A percentile compares a stretch with the other conserved stretches of the same genome.
Conservation (phyloP, 306 rosid species). For the Fragaria iinumae region DNA sequence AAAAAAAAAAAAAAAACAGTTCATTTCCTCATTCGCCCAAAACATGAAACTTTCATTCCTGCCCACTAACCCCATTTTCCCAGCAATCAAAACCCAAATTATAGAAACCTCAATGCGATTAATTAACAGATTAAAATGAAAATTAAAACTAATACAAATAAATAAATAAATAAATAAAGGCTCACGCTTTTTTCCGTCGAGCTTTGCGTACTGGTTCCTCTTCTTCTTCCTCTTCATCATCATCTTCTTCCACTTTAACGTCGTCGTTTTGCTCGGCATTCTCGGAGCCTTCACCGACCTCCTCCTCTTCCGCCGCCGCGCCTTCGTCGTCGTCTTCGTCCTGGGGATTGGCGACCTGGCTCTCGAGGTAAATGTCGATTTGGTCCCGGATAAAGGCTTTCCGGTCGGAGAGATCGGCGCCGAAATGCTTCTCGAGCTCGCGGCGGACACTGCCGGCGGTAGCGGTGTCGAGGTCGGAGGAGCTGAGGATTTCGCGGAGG, state of each 20-base stretch:
- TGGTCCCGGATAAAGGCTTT: conserved; percentile 36
- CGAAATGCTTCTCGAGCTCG: conserved; percentile 34
- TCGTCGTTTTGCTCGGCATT: conserved; percentile 7
- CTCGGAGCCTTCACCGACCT: conserved; percentile 21
- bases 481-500: conserved; percentile 33
- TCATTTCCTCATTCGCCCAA: neutral
- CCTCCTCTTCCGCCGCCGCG: conserved; percentile 12
- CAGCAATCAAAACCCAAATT: conserved; percentile 20
- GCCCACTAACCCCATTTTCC: conserved; percentile 4
- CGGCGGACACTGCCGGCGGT: conserved; percentile 44
- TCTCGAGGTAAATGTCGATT: conserved; percentile 32
- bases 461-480: conserved; percentile 38
- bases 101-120: neutral
- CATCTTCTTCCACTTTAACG: neutral
- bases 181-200: conserved; percentile 21
- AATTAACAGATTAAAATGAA: neutral
- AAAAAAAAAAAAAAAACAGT: no score
- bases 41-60: neutral
- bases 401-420: conserved; percentile 33
- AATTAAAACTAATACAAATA: neutral
- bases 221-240: conserved; percentile 3
- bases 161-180: neutral
- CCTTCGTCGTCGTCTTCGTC: conserved; percentile 1
- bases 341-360: conserved; percentile 10
- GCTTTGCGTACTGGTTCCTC: conserved; percentile 8